Conservation (phyloP, 176 grass and related monocot genomes). For the Paspalum vaginatum region DNA sequence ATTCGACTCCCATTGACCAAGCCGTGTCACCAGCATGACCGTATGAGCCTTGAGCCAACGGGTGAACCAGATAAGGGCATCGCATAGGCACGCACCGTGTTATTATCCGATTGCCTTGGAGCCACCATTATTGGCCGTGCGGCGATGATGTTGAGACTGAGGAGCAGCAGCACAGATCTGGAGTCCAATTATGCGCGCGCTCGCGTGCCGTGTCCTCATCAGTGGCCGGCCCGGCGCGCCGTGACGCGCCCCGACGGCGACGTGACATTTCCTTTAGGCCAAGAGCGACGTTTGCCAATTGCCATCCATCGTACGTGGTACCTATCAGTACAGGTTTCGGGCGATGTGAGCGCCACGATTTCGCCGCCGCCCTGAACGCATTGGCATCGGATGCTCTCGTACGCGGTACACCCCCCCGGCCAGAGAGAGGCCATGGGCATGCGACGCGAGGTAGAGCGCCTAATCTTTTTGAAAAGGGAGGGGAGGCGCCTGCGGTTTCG, state of each 20-base stretch:
- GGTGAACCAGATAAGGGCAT: too few relatives aligned
- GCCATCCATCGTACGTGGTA: not conserved
- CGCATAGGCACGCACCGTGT: too few relatives aligned
- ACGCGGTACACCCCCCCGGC: too few relatives aligned
- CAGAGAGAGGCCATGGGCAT: not conserved
- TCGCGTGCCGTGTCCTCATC: not conserved
- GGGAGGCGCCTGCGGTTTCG: not conserved
- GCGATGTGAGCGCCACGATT: not conserved
- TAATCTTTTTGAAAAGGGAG: slow-evolving; percentile 16
- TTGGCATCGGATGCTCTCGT: slow-evolving; percentile 34
- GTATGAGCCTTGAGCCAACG: too few relatives aligned
- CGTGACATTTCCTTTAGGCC: not conserved
- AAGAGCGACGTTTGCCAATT: not conserved
- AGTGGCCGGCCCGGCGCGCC: not conserved
- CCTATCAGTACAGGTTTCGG: not conserved
- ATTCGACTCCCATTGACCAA: too few relatives aligned
- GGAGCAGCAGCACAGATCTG: not conserved
- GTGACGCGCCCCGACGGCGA: not conserved
- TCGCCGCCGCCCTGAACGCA: too few relatives aligned
- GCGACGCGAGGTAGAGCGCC: not conserved
- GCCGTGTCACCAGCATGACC: too few relatives aligned
- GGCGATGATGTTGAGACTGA: not conserved
- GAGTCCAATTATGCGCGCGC: not conserved
- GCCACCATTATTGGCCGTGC: not conserved
- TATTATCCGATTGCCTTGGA: too few relatives aligned